A percentile compares a stretch with the other conserved stretches of the same genome.
Conservation (phyloP, 139 green algal genomes). For the Nannochloris sp. region DNA sequence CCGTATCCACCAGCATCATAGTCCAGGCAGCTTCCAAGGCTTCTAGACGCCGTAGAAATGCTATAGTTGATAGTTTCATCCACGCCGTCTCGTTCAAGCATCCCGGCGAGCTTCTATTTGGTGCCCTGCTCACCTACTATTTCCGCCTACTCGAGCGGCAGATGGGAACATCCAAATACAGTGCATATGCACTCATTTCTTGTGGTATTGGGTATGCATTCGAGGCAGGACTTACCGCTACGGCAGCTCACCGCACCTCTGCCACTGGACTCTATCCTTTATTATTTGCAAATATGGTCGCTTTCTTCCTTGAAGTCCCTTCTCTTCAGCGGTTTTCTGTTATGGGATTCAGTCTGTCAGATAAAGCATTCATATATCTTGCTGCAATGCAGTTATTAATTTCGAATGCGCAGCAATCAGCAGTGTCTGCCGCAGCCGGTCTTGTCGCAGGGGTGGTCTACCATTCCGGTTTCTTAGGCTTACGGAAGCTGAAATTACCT, state of each 20-base stretch:
- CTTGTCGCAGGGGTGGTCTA: conserved; percentile 53
- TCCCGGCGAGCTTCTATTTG: conserved; percentile 47
- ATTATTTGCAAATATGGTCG: conserved; percentile 51
- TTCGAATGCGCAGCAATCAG: conserved; percentile 11
- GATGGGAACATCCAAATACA: conserved; percentile 39
- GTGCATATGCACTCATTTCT: conserved; percentile 27
- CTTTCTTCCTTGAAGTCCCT: conserved; percentile 52
- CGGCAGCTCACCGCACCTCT: neutral
- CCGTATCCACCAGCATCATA: conserved; percentile 26
- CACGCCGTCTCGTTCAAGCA: conserved; percentile 32
- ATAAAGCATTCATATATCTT: conserved; percentile 65
- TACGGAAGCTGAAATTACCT: conserved; percentile 9
- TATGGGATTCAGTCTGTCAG: conserved; percentile 43
- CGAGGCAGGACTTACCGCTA: conserved; percentile 17
- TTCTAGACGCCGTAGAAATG: conserved; percentile 9
- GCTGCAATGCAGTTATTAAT: conserved; percentile 56
- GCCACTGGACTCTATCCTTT: conserved; percentile 39
- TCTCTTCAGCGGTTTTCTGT: conserved; percentile 38
- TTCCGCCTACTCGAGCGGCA: conserved; percentile 56
- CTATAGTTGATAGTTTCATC: conserved; percentile 10
- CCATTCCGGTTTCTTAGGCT: conserved; percentile 35
- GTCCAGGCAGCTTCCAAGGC: conserved; percentile 20
- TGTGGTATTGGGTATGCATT: conserved; percentile 26
- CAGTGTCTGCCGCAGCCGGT: conserved; percentile 23
- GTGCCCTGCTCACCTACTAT: conserved; percentile 44